Base-by-base conservation (phyloP, 176 grass and related monocot genomes). In the Calamus simplicifolius region DNA sequence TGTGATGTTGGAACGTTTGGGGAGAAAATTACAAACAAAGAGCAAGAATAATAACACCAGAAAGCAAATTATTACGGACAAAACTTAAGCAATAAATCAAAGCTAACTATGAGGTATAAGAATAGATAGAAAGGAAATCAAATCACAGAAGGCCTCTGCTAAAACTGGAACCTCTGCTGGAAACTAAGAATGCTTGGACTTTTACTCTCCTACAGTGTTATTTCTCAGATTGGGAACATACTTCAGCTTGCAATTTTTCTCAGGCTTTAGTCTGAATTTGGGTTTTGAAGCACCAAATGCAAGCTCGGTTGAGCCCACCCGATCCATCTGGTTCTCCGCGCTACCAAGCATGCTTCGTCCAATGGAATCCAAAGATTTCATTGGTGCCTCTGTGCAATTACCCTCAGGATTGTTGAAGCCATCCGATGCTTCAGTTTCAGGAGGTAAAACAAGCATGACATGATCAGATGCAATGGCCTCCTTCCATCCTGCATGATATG, bases 401-500 rank as follows among this genome's bases (percentile, higher is more conserved):
- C 4, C 13, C 53, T 48, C n/a, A 25, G 16, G 54, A 18, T 52
- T 51, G 28, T 67, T 18, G 1, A 30, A 35, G 29, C 18, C 19
- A 16, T 57, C 49, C 3, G 0, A 23, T 25, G 29, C 70, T 67
- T 77, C 82, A 54, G 50, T 77, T 72, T 84, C 73, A 55, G 77
- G 54, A 29, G 69, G 56, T 50, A 88, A 60, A 75, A 79, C 68
- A 53, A 95, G 78, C 64, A 72, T 76, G 21, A 95, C 84, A 55
- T 95, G 89, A 49, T 95, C 83, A 1, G 75, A 64, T 0, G 72
- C 68, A 61, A 85, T 75, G 31, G 81, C 81, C 10, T 84, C 81
- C 65, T 81, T 81, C 89, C 89, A 95, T 69, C 89, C 89, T 95
- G 64, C 57, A 78, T 53, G 58, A 72, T 2, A 83, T 26, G 29